These are phyloP conservation scores for Colletotrichum musicola DNA, from an alignment of 2,329 filamentous ascomycete species.

Conservation along the genomic window DNA sequence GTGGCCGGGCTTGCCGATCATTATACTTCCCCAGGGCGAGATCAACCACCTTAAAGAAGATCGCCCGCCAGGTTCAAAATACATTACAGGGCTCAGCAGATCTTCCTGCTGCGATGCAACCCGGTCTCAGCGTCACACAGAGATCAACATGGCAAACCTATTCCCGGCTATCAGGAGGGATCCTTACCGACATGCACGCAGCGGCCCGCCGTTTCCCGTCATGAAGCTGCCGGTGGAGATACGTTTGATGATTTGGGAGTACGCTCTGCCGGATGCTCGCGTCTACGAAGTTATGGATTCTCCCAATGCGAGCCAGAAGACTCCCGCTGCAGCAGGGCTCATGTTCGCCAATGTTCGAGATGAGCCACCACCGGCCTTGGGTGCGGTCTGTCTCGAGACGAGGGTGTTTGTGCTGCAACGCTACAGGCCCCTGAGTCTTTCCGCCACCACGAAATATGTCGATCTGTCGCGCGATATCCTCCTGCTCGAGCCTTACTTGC, in stretches of 20 bases:
- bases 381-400: conserved; percentile 59
- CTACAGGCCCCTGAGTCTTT: conserved; percentile 59
- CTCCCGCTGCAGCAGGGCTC: conserved; percentile 55
- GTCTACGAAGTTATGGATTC: conserved; percentile 62
- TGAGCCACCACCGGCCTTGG: conserved; percentile 58
- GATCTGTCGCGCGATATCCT: conserved; percentile 60
- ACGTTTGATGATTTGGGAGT: conserved; percentile 60
- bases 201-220: conserved; percentile 27
- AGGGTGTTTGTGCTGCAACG: conserved; percentile 56
- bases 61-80: conserved; percentile 27
- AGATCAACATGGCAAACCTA: conserved; percentile 30
- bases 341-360: conserved; percentile 61
- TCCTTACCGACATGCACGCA: conserved; percentile 1
- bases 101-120: conserved; percentile 35
- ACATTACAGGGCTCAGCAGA: conserved; percentile 29
- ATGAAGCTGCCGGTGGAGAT: conserved; percentile 57
- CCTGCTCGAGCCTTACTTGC: conserved; percentile 61
- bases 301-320: conserved; percentile 55
- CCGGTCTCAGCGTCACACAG: conserved; percentile 29
- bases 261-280: conserved; percentile 57
- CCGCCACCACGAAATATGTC: conserved; percentile 60
- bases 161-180: conserved; percentile 15
- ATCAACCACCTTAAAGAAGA: conserved; percentile 36
- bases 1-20: conserved; percentile 31
- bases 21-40: conserved; percentile 12